Base-by-base conservation (phyloP, 345 rosid species). In the Gynandropsis gynandra region DNA sequence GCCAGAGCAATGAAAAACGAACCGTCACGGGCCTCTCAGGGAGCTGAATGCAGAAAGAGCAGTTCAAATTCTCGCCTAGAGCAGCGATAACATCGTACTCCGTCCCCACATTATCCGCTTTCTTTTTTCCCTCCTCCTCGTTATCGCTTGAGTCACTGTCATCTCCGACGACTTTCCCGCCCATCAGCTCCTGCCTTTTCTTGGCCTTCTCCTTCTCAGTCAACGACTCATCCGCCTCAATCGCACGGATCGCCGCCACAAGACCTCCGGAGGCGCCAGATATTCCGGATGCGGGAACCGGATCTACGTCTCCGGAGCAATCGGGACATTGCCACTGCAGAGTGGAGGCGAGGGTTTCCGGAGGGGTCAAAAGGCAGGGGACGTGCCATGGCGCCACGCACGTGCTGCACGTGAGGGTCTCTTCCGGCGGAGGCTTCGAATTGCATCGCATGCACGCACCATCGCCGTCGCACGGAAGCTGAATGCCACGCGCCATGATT, bases 1-100 rank as follows among this genome's bases (percentile, higher is more conserved):
- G 44, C 3, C 0, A 39, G 9, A 32, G 19, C 12, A 0, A 62
- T 20, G 12, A 24, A 41, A 49, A 66, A 50, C 78, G 13, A 48
- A 86, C 96, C 63, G 96, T 70, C 32, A 87, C 85, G 0, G 96
- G 96, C n/a, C 82, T 68, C 10, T 82, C 86, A 11, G 73, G 83
- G 52, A 82, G 19, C 51, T 72, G 74, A 69, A 70, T 62, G 51
- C 96, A 87, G 16, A 81, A 66, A 0, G 82, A 54, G 45, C 96
- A 87, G 9, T 63, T 71, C 7, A 83, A 58, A 45, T 52, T 66
- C 8, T 61, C 73, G 4, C 42, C 65, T 10, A 79, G 68, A 31
- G 69, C 35, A 39, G 62, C 74, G 20, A 73, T 8, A 27, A 74
- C 58, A 33, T 72, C 78, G 8, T 27, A 53, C 14, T 35, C 59